Evolutionary conservation across 2,329 filamentous ascomycete genomes (phyloP).

Genomic region (Cadophora luteo-olivacea): DNA sequence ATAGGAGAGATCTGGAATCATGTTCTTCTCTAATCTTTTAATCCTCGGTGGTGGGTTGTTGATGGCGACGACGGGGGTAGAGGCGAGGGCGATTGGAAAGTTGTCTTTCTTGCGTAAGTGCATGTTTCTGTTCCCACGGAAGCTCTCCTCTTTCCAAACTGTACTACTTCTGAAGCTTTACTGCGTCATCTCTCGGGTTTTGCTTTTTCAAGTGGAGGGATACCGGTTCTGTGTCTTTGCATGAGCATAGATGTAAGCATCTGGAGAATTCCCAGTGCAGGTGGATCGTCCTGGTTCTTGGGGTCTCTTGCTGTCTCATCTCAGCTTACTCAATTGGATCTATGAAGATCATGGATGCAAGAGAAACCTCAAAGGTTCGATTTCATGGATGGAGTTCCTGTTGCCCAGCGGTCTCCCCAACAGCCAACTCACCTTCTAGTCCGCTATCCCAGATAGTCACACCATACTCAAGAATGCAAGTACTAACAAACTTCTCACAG

Average conservation of each 20-base stretch:
- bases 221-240: not conserved
- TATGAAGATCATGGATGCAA: no score
- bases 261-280: not conserved
- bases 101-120: conserved; percentile 24
- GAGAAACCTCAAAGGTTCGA: not conserved
- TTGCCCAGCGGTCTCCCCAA: not conserved
- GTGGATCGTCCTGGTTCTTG: conserved; percentile 3
- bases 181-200: not conserved
- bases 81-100: conserved; percentile 29
- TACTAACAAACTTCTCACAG: conserved; percentile 14
- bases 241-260: not conserved
- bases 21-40: conserved; percentile 32
- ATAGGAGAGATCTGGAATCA: conserved; percentile 16
- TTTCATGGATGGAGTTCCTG: not conserved
- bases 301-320: not conserved
- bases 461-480: not conserved
- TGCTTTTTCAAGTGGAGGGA: not conserved
- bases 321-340: not conserved
- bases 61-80: conserved; percentile 22
- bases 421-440: not conserved
- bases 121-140: not conserved
- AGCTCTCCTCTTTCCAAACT: not conserved
- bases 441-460: no score
- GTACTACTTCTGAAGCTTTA: not conserved
- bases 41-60: conserved; percentile 26